phyloP scores from a whole-genome alignment of 768 basidiomycete genomes.

The Suillus fuscotomentosus region DNA sequence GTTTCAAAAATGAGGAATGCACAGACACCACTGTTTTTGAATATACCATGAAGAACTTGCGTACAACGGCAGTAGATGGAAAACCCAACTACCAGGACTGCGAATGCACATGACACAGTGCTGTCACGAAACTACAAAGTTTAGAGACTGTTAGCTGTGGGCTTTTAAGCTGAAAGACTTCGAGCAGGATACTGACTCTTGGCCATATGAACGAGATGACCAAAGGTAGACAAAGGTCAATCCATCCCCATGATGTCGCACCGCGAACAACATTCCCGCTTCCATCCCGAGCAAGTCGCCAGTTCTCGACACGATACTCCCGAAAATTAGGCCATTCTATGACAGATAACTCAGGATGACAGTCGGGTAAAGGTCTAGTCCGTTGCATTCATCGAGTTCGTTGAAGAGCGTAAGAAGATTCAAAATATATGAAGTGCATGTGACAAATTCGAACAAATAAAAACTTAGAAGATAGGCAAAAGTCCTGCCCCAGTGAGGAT shows the following conservation, averaged over 20 bases:
- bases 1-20: constrained; percentile 6
- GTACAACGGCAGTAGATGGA: constrained; percentile 38
- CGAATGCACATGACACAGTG: constrained; percentile 7
- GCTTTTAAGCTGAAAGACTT: constrained; percentile 5
- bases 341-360: constrained; percentile 53
- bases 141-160: constrained; percentile 14
- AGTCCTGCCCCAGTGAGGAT: constrained; percentile 49
- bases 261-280: constrained; percentile 31
- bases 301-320: constrained; percentile 63
- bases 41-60: constrained; percentile 49
- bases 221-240: constrained; percentile 34
- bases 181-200: constrained; percentile 19
- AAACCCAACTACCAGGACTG: constrained; percentile 15
- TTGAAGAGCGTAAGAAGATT: not conserved
- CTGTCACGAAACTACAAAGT: constrained; percentile 17
- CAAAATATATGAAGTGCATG: not conserved
- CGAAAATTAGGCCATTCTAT: constrained; percentile 43
- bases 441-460: not conserved
- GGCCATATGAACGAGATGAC: constrained; percentile 34
- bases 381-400: constrained; percentile 34
- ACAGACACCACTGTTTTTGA: not conserved
- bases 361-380: constrained; percentile 35
- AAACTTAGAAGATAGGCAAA: constrained; percentile 3
- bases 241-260: constrained; percentile 33
- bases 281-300: constrained; percentile 43